These are phyloP conservation scores for Pelargonium citronellum DNA, from an alignment of 441 rosid species.

Conservation along the genomic window DNA sequence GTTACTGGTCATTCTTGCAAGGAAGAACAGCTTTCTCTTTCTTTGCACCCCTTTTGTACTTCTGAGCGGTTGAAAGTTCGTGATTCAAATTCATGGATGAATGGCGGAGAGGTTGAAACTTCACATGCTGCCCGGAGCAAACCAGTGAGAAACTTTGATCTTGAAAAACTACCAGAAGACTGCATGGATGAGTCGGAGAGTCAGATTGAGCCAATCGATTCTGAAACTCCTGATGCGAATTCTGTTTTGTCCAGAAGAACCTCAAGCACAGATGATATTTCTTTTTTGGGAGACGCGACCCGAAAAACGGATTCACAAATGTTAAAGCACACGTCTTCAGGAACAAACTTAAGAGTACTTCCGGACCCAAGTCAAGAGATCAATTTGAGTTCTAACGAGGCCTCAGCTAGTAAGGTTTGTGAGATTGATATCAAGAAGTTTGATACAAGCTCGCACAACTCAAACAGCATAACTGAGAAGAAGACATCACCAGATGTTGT, in stretches of 20 bases:
- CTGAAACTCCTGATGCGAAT: not conserved
- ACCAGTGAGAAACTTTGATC: constrained; percentile 14
- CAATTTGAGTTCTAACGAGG: constrained; percentile 1
- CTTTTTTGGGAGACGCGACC: not conserved
- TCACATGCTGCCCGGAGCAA: not conserved
- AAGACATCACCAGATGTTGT: not conserved
- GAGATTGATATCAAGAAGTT: constrained; percentile 11
- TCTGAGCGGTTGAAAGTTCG: not conserved
- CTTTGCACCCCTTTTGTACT: constrained; percentile 2
- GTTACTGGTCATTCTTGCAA: not conserved
- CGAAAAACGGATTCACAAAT: not conserved
- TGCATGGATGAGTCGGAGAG: constrained; percentile 13
- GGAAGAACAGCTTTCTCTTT: constrained; percentile 9
- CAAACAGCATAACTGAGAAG: not conserved
- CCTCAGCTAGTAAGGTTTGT: not conserved
- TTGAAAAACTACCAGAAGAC: constrained; percentile 18
- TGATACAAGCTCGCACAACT: not conserved
- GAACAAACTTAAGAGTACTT: not conserved
- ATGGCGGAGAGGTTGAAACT: not conserved
- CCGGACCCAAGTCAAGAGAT: not conserved
- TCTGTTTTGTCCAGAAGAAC: not conserved
- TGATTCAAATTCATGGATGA: not conserved
- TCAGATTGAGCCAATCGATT: not conserved
- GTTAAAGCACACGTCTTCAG: not conserved
- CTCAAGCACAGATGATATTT: not conserved